phyloP scores from a whole-genome alignment of 352 stramenopile species.

The Phytophthora syringae region DNA sequence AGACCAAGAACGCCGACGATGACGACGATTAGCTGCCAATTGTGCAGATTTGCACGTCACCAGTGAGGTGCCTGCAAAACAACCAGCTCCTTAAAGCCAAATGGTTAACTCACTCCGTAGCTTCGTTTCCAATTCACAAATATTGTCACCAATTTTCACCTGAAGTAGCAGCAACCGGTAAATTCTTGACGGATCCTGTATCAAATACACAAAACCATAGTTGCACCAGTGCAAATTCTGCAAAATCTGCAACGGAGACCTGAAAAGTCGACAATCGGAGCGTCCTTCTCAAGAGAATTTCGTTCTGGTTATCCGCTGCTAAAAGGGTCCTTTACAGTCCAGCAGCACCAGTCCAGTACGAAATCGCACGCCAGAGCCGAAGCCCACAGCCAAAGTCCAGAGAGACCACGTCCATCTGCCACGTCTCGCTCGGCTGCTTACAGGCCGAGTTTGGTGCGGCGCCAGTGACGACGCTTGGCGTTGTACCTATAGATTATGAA shows the following conservation, averaged over 20 bases:
- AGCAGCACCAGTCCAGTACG: slow-evolving; percentile 29
- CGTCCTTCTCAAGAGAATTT: slow-evolving; percentile 46
- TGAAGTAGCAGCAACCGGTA: no score
- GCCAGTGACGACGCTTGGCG: slow-evolving; percentile 99
- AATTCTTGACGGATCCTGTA: no score
- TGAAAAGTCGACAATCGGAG: neutral
- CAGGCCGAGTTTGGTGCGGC: slow-evolving; percentile 99
- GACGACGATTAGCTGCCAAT: slow-evolving; percentile 43
- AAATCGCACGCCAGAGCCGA: slow-evolving; percentile 26
- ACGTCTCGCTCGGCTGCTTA: slow-evolving; percentile 84
- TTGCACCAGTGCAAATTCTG: no score
- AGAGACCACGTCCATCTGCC: slow-evolving; percentile 33
- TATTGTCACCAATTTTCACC: no score
- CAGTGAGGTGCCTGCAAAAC: neutral
- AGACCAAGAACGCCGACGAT: slow-evolving; percentile 58
- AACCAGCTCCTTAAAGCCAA: slow-evolving; percentile 1
- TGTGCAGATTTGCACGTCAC: slow-evolving; percentile 8
- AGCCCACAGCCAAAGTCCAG: slow-evolving; percentile 9
- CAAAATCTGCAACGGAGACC: neutral
- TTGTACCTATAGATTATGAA: slow-evolving; percentile 93
- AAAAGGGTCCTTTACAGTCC: slow-evolving; percentile 26
- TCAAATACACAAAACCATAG: no score
- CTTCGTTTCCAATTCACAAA: neutral
- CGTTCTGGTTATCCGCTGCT: slow-evolving; percentile 46
- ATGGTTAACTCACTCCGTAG: neutral